A percentile compares a stretch with the other conserved stretches of the same genome.
phyloP scores from a whole-genome alignment of 495 filamentous ascomycete species.

The Penicillium psychrofluorescens region DNA sequence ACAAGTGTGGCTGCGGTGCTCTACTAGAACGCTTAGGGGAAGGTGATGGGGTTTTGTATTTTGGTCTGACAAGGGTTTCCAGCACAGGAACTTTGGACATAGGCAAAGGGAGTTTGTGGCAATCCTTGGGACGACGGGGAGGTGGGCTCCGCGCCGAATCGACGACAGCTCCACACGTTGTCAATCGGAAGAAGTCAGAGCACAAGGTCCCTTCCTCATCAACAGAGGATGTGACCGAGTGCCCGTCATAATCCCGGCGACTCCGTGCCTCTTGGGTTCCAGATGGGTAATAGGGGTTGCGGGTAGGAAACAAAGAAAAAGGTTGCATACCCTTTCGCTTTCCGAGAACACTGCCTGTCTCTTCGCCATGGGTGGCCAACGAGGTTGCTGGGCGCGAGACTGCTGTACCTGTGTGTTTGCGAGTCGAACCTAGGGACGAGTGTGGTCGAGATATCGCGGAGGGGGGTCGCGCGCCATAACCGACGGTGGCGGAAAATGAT shows the following conservation, averaged over 20 bases:
- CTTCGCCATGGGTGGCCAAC: slow-evolving; percentile 48
- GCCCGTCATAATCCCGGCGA: neutral
- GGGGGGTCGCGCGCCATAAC: slow-evolving; percentile 43
- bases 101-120: too few relatives aligned
- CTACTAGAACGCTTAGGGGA: slow-evolving; percentile 15
- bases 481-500: slow-evolving; percentile 50
- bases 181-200: too few relatives aligned
- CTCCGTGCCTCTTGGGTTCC: slow-evolving; percentile 3
- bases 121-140: too few relatives aligned
- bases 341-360: slow-evolving; percentile 35
- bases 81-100: neutral
- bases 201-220: too few relatives aligned
- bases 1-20: slow-evolving; percentile 26
- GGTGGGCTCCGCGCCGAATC: neutral
- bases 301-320: slow-evolving; percentile 21
- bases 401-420: slow-evolving; percentile 35
- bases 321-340: slow-evolving; percentile 65
- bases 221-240: too few relatives aligned
- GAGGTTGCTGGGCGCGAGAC: slow-evolving; percentile 52
- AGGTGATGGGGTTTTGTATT: neutral
- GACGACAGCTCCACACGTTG: too few relatives aligned
- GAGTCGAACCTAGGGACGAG: slow-evolving; percentile 32
- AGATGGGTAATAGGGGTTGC: slow-evolving; percentile 15
- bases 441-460: slow-evolving; percentile 39
- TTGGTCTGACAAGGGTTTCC: slow-evolving; percentile 2